Percentiles rank a stretch among this genome's conserved stretches.
Evolutionary conservation across 345 rosid genomes (phyloP).

Genomic region (Raphanus raphanistrum): DNA sequence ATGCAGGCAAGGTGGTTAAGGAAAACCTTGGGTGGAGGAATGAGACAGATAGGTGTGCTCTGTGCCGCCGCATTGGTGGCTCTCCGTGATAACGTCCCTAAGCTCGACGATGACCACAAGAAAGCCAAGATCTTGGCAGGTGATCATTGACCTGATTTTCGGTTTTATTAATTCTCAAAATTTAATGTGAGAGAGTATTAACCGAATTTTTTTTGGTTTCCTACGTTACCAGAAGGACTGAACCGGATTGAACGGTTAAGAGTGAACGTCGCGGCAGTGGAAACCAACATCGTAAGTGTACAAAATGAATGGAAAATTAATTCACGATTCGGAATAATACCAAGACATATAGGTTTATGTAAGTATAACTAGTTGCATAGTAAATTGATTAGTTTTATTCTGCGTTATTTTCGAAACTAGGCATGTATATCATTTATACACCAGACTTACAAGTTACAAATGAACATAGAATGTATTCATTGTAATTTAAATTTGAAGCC

Average conservation of each 20-base stretch:
- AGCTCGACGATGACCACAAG: constrained; percentile 80
- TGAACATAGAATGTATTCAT: neutral
- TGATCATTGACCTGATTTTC: constrained; percentile 17
- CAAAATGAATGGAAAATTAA: neutral
- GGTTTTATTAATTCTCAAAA: neutral
- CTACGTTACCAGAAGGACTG: constrained; percentile 55
- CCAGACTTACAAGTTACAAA: neutral
- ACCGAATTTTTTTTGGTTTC: constrained; percentile 9
- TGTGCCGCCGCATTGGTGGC: constrained; percentile 88
- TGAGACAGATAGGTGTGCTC: constrained; percentile 86
- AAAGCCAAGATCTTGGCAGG: constrained; percentile 84
- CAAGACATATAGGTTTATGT: neutral
- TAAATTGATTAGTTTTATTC: neutral
- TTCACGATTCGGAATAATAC: neutral
- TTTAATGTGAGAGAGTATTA: neutral
- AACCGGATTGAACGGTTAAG: constrained; percentile 68
- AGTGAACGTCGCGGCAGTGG: constrained; percentile 65
- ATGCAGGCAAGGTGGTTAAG: constrained; percentile 83
- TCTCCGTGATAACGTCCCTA: constrained; percentile 57
- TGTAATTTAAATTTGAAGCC: neutral
- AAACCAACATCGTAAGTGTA: constrained; percentile 84
- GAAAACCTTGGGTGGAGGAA: constrained; percentile 95
- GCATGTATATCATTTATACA: neutral
- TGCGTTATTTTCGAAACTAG: neutral
- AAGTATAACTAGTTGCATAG: neutral